These are phyloP conservation scores for Pseudocercospora cruenta DNA, from an alignment of 2,329 filamentous ascomycete species.

Conservation along the genomic window DNA sequence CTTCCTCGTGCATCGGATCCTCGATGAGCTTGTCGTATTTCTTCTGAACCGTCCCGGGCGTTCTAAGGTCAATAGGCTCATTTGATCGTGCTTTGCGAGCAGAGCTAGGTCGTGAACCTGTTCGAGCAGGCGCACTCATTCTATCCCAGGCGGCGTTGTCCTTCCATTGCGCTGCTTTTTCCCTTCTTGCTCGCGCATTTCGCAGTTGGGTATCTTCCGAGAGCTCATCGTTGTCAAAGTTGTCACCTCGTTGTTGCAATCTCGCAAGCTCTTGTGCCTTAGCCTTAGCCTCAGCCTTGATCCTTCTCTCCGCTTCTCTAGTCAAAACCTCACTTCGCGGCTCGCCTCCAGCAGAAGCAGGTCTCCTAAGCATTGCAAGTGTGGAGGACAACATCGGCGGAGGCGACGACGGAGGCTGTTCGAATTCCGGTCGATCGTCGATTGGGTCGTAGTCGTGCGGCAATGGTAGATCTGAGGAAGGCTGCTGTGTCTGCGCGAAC, in stretches of 20 bases:
- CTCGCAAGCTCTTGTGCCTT: conserved; percentile 13
- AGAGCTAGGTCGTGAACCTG: conserved; percentile 9
- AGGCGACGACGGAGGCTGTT: neutral
- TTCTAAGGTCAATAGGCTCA: conserved; percentile 2
- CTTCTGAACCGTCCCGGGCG: conserved; percentile 10
- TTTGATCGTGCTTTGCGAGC: conserved; percentile 7
- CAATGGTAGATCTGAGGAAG: conserved; percentile 47
- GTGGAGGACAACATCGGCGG: conserved; percentile 40
- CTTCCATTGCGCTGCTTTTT: neutral
- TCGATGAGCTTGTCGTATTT: conserved; percentile 16
- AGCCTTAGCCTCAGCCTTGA: conserved; percentile 8
- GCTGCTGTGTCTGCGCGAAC: conserved; percentile 51
- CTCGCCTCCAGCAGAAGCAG: conserved; percentile 33
- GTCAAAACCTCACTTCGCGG: conserved; percentile 49
- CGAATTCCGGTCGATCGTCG: conserved; percentile 43
- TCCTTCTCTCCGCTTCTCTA: conserved; percentile 48
- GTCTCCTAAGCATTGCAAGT: conserved; percentile 36
- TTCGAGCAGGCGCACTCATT: conserved; percentile 18
- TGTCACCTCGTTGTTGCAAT: conserved; percentile 12
- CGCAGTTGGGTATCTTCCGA: conserved; percentile 17
- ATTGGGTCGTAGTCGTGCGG: conserved; percentile 47
- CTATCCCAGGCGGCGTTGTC: conserved; percentile 2
- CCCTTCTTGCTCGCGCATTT: conserved; percentile 21
- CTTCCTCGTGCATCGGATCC: conserved; percentile 31
- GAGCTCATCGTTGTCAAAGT: conserved; percentile 25